Conservation (phyloP, 371 early-diverging fungal genomes). For the Saksenaea oblongispora region DNA sequence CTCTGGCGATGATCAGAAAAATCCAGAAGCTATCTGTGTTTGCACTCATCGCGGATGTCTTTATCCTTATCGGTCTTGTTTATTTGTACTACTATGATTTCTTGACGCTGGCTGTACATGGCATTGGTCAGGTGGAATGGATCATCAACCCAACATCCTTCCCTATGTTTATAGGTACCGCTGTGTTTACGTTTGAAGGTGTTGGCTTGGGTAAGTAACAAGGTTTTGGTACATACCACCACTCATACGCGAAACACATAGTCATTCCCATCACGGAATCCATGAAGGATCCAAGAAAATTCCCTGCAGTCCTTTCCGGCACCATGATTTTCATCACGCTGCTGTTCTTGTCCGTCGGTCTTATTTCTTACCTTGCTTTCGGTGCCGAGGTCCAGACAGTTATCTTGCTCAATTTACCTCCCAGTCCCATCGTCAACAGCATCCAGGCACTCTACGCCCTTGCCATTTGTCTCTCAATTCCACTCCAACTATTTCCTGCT, state of each 20-base stretch:
- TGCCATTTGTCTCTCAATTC: conserved; percentile 85
- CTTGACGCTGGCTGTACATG: conserved; percentile 52
- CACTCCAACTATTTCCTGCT: conserved; percentile 85
- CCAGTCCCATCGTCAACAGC: conserved; percentile 54
- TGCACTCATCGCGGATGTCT: conserved; percentile 82
- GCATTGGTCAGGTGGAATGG: conserved; percentile 64
- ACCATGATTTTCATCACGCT: conserved; percentile 72
- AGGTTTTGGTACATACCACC: neutral
- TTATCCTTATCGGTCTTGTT: conserved; percentile 77
- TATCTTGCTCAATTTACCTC: conserved; percentile 78
- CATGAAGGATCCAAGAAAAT: conserved; percentile 81
- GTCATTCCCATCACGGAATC: conserved; percentile 71
- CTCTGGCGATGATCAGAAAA: conserved; percentile 79
- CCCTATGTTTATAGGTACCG: conserved; percentile 85
- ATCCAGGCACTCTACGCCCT: conserved; percentile 80
- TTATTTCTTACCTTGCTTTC: conserved; percentile 78
- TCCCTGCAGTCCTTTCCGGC: conserved; percentile 67
- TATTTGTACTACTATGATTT: conserved; percentile 79
- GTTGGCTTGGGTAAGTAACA: conserved; percentile 67
- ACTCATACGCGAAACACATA: too few species aligned
- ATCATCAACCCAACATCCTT: conserved; percentile 71
- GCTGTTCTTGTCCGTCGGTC: conserved; percentile 75
- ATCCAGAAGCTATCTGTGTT: conserved; percentile 78
- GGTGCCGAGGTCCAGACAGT: conserved; percentile 80
- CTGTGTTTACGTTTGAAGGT: conserved; percentile 90